These are phyloP conservation scores for Santalum album DNA, from an alignment of 164 flowering plant species.

Conservation along the genomic window DNA sequence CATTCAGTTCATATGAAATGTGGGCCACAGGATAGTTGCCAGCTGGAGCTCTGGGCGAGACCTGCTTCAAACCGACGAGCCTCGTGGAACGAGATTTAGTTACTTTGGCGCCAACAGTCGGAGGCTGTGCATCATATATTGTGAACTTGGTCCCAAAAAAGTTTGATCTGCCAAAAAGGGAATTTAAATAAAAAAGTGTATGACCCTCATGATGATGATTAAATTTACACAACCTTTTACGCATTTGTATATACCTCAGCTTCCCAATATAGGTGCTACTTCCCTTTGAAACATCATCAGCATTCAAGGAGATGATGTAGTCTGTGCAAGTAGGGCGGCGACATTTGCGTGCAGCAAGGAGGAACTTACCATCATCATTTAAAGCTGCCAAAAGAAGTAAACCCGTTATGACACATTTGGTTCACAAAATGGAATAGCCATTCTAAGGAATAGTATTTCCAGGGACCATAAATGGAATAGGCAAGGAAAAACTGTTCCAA, in stretches of 20 bases:
- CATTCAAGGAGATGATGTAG: constrained; percentile 48
- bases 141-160: constrained; percentile 73
- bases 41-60: constrained; percentile 57
- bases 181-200: too few species aligned
- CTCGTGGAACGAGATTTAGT: constrained; percentile 54
- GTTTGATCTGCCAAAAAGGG: constrained; percentile 55
- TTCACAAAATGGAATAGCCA: too few species aligned
- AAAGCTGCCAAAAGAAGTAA: constrained; percentile 29
- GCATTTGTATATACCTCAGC: constrained; percentile 33
- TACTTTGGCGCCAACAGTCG: constrained; percentile 52
- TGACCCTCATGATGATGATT: too few species aligned
- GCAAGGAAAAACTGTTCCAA: too few species aligned
- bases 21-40: constrained; percentile 66
- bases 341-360: constrained; percentile 60
- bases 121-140: constrained; percentile 60
- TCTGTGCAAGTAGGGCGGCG: constrained; percentile 64
- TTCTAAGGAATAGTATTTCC: too few species aligned
- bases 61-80: constrained; percentile 50
- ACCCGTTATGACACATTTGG: constrained; percentile 1
- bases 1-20: constrained; percentile 65
- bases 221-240: neutral
- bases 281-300: constrained; percentile 48
- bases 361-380: constrained; percentile 66
- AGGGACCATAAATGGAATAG: too few species aligned
- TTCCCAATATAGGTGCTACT: constrained; percentile 52